Evolutionary conservation across 2,329 filamentous ascomycete genomes (phyloP).

Genomic region (Xylariaceae sp.): DNA sequence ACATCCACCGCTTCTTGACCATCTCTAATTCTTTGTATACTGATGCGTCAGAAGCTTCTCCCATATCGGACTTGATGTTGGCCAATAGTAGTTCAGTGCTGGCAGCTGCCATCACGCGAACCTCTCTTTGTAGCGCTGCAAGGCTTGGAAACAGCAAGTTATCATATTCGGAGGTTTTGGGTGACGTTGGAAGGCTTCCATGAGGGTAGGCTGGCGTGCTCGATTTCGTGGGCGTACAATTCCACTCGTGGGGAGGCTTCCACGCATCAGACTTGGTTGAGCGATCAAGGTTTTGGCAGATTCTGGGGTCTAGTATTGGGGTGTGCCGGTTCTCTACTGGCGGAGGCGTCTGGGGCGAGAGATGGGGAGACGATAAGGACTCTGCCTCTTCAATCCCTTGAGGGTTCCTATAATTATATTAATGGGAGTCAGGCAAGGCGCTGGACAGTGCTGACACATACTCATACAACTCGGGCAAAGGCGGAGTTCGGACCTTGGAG

Average conservation of each 20-base stretch:
- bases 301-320: constrained; percentile 23
- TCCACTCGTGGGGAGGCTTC: constrained; percentile 44
- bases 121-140: constrained; percentile 46
- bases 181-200: constrained; percentile 18
- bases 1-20: constrained; percentile 59
- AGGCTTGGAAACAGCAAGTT: constrained; percentile 32
- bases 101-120: constrained; percentile 52
- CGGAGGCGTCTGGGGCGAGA: constrained; percentile 23
- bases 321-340: constrained; percentile 14
- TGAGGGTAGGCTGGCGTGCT: constrained; percentile 16
- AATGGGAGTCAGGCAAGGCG: neutral
- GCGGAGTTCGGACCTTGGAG: constrained; percentile 24
- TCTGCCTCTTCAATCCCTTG: constrained; percentile 23
- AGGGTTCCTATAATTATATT: constrained; percentile 7
- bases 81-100: constrained; percentile 49
- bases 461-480: constrained; percentile 29
- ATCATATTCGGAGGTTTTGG: constrained; percentile 18
- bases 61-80: constrained; percentile 51
- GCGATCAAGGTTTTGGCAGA: constrained; percentile 21
- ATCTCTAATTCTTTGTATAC: constrained; percentile 50
- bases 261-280: constrained; percentile 40
- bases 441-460: constrained; percentile 24
- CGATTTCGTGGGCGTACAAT: constrained; percentile 30
- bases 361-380: constrained; percentile 17
- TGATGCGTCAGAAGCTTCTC: constrained; percentile 40